Evolutionary conservation across 345 rosid genomes (phyloP).

Genomic region (Garcia nutans): DNA sequence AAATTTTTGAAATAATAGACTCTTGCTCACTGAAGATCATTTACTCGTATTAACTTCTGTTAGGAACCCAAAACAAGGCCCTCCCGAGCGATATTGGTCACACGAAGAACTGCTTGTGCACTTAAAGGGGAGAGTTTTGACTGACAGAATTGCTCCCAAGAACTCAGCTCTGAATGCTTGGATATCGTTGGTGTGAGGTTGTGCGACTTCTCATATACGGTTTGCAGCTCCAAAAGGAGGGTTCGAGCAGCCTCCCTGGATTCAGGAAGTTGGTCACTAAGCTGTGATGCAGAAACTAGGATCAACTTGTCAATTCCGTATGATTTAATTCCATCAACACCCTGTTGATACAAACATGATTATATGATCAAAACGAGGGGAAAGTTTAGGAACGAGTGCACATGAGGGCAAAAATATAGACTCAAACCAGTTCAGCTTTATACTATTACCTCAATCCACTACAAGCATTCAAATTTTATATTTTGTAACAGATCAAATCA

Average conservation of each 20-base stretch:
- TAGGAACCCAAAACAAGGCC: slow-evolving; percentile 55
- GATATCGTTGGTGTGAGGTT: slow-evolving; percentile 29
- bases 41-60: slow-evolving; percentile 18
- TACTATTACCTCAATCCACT: background rate
- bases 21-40: slow-evolving; percentile 30
- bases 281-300: slow-evolving; percentile 81
- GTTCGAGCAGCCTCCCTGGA: slow-evolving; percentile 92
- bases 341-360: slow-evolving; percentile 42
- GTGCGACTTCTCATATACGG: slow-evolving; percentile 58
- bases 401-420: background rate
- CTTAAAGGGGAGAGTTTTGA: slow-evolving; percentile 77
- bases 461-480: background rate
- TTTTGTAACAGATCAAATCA: no score
- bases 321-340: slow-evolving; percentile 73
- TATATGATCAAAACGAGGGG: background rate
- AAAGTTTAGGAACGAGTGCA: no score
- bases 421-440: background rate
- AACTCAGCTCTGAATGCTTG: slow-evolving; percentile 44
- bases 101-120: slow-evolving; percentile 92
- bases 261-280: slow-evolving; percentile 91
- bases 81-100: slow-evolving; percentile 61
- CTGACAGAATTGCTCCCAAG: slow-evolving; percentile 85
- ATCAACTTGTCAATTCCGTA: slow-evolving; percentile 85
- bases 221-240: slow-evolving; percentile 77
- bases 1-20: slow-evolving; percentile 15